phyloP scores from a whole-genome alignment of 2,329 filamentous ascomycete species.

The Sporothrix pallida region DNA sequence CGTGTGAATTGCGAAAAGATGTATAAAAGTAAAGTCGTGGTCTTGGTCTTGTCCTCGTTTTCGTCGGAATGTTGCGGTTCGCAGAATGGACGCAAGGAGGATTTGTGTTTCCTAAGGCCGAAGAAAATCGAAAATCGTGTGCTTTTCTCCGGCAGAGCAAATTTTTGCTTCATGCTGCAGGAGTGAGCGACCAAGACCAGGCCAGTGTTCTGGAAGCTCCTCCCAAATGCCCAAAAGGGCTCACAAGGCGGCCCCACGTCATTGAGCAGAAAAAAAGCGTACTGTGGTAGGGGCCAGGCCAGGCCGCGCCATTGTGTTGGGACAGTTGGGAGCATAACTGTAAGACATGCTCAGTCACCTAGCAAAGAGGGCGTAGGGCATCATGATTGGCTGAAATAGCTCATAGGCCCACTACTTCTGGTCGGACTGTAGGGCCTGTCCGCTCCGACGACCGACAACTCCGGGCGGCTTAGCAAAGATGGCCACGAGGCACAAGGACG shows the following conservation, averaged over 20 bases:
- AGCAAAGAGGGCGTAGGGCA: not conserved
- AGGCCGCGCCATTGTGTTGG: not conserved
- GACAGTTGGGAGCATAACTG: not conserved
- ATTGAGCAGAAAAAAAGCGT: constrained; percentile 23
- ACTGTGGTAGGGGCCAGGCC: not conserved
- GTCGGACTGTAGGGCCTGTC: constrained; percentile 32
- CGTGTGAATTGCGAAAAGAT: not conserved
- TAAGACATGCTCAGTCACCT: constrained; percentile 3
- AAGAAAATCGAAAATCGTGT: not conserved
- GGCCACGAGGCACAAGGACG: not conserved
- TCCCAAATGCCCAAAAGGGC: not conserved
- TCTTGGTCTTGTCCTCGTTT: not conserved
- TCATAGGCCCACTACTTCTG: not conserved
- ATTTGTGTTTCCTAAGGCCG: constrained; percentile 15
- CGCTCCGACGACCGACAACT: constrained; percentile 30
- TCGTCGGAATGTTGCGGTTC: not conserved
- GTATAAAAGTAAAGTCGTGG: not conserved
- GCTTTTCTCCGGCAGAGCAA: constrained; percentile 5
- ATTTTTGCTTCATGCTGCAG: constrained; percentile 2
- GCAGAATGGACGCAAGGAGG: not conserved
- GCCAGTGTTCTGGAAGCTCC: constrained; percentile 35
- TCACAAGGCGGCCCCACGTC: constrained; percentile 19
- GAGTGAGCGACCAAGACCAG: too few relatives aligned
- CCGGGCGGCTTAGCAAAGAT: constrained; percentile 11
- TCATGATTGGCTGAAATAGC: constrained; percentile 31